These are phyloP conservation scores for Cordyceps javanica DNA, from an alignment of 2,329 filamentous ascomycete species.

Conservation along the genomic window DNA sequence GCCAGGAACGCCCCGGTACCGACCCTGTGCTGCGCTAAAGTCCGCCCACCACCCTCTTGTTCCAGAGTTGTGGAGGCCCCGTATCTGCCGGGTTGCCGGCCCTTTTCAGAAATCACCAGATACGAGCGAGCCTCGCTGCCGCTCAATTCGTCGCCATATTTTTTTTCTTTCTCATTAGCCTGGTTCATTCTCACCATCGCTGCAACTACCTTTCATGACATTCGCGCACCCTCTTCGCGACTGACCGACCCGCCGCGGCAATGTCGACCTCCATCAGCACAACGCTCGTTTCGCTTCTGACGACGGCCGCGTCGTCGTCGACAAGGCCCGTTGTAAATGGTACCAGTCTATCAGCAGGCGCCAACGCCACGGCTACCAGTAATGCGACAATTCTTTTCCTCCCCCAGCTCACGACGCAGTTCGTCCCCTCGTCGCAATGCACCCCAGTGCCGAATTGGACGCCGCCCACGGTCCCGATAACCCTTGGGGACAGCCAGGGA, in stretches of 20 bases:
- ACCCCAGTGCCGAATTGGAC: slow-evolving; percentile 9
- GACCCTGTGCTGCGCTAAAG: background rate
- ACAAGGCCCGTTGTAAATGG: background rate
- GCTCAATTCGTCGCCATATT: background rate
- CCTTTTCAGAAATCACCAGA: background rate
- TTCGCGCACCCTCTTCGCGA: background rate
- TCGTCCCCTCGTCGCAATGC: slow-evolving; percentile 1
- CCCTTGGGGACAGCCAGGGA: background rate
- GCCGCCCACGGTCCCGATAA: background rate
- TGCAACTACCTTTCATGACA: background rate
- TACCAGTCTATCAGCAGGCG: background rate
- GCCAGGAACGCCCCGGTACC: background rate
- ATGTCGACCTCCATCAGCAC: slow-evolving; percentile 1
- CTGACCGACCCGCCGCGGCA: background rate
- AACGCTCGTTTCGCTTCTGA: background rate
- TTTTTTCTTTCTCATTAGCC: background rate
- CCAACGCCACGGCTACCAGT: slow-evolving; percentile 1
- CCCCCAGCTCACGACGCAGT: slow-evolving; percentile 7
- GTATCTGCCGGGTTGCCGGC: background rate
- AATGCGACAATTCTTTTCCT: background rate
- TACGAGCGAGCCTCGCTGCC: background rate
- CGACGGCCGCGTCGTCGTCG: background rate
- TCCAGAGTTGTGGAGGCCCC: slow-evolving; percentile 11
- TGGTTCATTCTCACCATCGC: background rate
- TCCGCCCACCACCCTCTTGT: slow-evolving; percentile 6